phyloP scores from a whole-genome alignment of 2,329 filamentous ascomycete genomes.

The Diplodia scrobiculata region DNA sequence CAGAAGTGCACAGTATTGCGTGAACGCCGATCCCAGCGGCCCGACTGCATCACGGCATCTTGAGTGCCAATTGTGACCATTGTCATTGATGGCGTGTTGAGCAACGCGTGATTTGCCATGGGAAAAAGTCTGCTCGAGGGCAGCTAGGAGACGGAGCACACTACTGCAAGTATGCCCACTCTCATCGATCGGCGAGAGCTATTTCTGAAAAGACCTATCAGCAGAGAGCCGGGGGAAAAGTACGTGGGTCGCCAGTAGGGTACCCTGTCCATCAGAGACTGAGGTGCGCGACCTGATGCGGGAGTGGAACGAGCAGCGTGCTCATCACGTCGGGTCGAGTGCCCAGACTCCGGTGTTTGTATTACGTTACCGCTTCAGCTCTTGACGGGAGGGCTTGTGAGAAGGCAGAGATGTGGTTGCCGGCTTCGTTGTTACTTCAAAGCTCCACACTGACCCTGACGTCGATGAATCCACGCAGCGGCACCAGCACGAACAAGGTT shows the following conservation, averaged over 20 bases:
- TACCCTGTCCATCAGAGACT: background rate
- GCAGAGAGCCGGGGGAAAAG: background rate
- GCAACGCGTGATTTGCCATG: background rate
- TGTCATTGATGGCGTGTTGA: background rate
- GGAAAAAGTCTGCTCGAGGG: background rate
- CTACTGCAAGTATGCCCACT: background rate
- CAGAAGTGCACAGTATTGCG: background rate
- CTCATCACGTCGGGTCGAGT: background rate
- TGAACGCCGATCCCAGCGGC: background rate
- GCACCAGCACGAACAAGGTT: background rate
- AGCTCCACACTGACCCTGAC: background rate
- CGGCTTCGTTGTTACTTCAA: background rate
- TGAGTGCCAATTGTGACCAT: background rate
- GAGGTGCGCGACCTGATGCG: background rate
- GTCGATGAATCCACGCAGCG: conserved; percentile 6
- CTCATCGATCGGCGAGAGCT: background rate
- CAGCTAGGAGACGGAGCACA: background rate
- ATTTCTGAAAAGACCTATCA: background rate
- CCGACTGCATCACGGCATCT: conserved; percentile 1
- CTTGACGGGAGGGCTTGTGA: background rate
- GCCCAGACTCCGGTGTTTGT: background rate
- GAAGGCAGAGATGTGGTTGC: conserved; percentile 9
- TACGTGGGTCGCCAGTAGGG: background rate
- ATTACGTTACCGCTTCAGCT: background rate
- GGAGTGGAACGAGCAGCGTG: background rate